Percentiles rank a stretch among this genome's conserved stretches.
These are phyloP conservation scores for Penstemon barbatus DNA, from an alignment of 257 asterid genomes.

Conservation along the genomic window DNA sequence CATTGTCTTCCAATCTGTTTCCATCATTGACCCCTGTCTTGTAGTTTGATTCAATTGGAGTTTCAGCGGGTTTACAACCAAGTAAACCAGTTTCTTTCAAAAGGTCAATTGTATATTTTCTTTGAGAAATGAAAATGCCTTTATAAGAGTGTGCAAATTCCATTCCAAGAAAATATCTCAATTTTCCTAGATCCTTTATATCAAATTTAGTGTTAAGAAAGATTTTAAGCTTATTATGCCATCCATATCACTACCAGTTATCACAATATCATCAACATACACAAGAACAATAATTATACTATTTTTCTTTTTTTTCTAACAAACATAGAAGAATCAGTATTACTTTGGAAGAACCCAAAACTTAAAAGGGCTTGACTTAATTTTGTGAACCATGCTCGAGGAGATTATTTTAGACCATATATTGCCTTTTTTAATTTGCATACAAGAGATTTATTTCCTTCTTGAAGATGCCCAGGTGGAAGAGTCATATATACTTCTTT, in stretches of 20 bases:
- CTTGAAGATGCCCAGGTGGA: background rate
- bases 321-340: background rate
- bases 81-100: background rate
- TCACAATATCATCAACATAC: background rate
- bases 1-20: background rate
- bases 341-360: background rate
- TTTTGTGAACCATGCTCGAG: background rate
- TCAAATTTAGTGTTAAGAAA: background rate
- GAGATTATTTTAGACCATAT: background rate
- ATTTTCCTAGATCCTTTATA: background rate
- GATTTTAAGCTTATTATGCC: background rate
- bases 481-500: background rate
- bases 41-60: background rate
- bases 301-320: no score
- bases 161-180: background rate
- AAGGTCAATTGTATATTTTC: background rate
- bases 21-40: background rate
- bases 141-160: background rate
- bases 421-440: background rate
- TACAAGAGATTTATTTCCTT: background rate
- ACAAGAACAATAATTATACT: background rate
- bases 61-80: background rate
- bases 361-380: no score
- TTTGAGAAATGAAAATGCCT: background rate
- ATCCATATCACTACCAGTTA: background rate